Base-by-base conservation (phyloP, 768 basidiomycete species). In the Rhodotorula sphaerocarpa region DNA sequence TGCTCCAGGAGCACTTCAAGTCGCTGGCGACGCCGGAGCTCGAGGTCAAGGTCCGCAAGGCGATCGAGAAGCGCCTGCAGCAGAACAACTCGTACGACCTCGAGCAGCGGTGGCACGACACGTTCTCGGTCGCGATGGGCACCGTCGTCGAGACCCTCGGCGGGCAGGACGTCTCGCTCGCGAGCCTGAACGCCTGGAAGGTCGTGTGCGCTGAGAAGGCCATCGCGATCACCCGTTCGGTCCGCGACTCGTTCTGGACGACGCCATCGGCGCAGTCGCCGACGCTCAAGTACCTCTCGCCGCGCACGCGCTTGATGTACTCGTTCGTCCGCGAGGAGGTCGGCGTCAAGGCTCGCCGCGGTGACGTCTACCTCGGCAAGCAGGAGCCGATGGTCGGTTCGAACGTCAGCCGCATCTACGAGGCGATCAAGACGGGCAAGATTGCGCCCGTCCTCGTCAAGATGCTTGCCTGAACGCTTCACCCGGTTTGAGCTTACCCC, bases 361-460 rank as follows among this genome's bases (percentile, higher is more conserved):
- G 67, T 20, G 63, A 69, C 48, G 83, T 84, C 53, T 84, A 87
- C 50, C 79, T 61, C 23, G 67, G 67, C 20, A 48, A 46, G 44
- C 52, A 55, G 36, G 50, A 55, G 44, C 36, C 77, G 42, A 86
- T 85, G 15, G 74, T 85, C 50, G 89, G 89, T 7, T 80, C 84
- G 71, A 82, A 83, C 67, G 80, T 90, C 12, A 81, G 85, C 4
- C 75, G 83, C 44, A 88, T 92, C 56, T 84, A 88, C 60, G 89
- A 91, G 80, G 50, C 59, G 14, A 55, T 68, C 54, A 61, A 45
- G 59, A 30, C 23, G 12, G 66, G 66, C 0, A 16, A 27, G 45
- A 58, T 68, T 42, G 60, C 60, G 47, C 21, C 31, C 27, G 55
- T 58, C 11, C 51, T 68, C 31, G 55, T 68, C 31, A 48, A 63